Percentiles rank a stretch among this genome's conserved stretches.
These are phyloP conservation scores for Polytolypa hystricis DNA, from an alignment of 2,329 filamentous ascomycete species.

Conservation along the genomic window DNA sequence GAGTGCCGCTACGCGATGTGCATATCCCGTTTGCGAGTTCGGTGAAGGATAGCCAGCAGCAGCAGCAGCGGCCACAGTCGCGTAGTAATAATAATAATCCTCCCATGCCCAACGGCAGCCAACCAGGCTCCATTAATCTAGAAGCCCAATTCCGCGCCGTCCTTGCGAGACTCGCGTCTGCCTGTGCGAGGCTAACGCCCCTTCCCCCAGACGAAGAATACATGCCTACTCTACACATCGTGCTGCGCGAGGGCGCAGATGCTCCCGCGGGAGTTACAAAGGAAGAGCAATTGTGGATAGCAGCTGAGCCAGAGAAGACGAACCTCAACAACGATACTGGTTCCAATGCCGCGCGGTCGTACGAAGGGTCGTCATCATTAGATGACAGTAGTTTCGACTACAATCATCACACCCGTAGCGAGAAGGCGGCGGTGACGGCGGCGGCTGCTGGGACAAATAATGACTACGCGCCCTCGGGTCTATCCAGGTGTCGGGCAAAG, in stretches of 20 bases:
- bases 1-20: conserved; percentile 36
- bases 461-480: conserved; percentile 15
- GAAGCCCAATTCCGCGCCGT: conserved; percentile 40
- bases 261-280: conserved; percentile 36
- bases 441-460: not conserved
- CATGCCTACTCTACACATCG: conserved; percentile 40
- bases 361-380: not conserved
- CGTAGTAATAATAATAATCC: not conserved
- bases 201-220: conserved; percentile 37
- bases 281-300: conserved; percentile 50
- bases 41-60: conserved; percentile 1
- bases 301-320: conserved; percentile 41
- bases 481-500: conserved; percentile 39
- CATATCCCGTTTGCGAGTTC: conserved; percentile 41
- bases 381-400: conserved; percentile 1
- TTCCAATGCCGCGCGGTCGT: conserved; percentile 15
- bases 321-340: conserved; percentile 21
- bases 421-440: conserved; percentile 14
- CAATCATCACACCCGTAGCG: conserved; percentile 20
- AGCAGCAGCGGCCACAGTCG: conserved; percentile 7
- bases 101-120: conserved; percentile 7
- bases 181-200: conserved; percentile 32
- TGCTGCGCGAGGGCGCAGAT: conserved; percentile 36
- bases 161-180: conserved; percentile 33
- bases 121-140: conserved; percentile 28